Base-by-base conservation (phyloP, 108 stramenopile species). In the Fistulifera pelliculosa region DNA sequence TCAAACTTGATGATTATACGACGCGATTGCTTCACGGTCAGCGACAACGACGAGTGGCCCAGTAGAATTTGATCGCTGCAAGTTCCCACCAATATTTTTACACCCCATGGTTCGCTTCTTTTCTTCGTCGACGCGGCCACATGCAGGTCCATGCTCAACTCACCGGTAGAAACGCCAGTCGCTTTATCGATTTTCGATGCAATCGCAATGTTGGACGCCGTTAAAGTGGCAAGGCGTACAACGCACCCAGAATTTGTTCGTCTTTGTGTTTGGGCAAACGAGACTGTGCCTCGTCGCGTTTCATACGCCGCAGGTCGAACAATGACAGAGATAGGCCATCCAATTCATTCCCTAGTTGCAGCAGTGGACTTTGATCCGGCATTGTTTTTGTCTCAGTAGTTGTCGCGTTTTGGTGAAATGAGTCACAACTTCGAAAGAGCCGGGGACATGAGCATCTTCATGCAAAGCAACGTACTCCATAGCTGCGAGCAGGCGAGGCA, bases 401-500 rank as follows among this genome's bases (percentile, higher is more conserved):
- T 83, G 81, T 25, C 65, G 63, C 19, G 64, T 53, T 13, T 58
- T 52, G 27, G 67, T 35, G 14, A 83, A 56, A 41, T 74, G 68
- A 19, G 65, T 66, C 24, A 76, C 52, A 0, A 83, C 58, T 25
- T 87, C 83, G 55, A 85, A 83, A 24, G 56, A 75, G 11, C 85
- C 81, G 41, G 64, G 64, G 21, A 56, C 62, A 4, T 51, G 42
- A 41, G 47, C 65, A 42, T 79, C 76, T 8, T 87, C 80, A 0
- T 17, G 6, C 28, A 77, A 64, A 21, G 91, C 81, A 52, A 98
- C 69, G 59, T 85, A 96, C n/a, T 95, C 67, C 87, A 98, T 89
- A 6, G 97, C 99, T 17, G 94, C 93, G 13, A 99, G 62, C 31
- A 99, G 73, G 31, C 99, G 86, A 44, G 94, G 84, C 12, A 94